Evolutionary conservation across 1,139 yeast genomes (phyloP).

Genomic region (Yamadazyma triangularis): DNA sequence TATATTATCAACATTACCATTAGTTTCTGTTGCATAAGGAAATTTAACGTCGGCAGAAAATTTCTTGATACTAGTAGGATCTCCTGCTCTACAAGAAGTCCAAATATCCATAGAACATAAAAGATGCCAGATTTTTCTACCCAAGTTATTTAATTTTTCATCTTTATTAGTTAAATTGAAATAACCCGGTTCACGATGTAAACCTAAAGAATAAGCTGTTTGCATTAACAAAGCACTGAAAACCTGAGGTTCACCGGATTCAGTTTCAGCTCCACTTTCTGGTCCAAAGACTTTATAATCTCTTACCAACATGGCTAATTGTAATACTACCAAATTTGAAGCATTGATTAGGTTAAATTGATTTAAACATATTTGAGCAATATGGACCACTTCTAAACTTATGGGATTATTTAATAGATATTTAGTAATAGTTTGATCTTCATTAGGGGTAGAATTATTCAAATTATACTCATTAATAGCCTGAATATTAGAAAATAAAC

Average conservation of each 20-base stretch:
- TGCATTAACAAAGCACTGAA: conserved; percentile 37
- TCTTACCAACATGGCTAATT: conserved; percentile 18
- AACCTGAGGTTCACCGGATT: conserved; percentile 46
- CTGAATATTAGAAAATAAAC: conserved; percentile 9
- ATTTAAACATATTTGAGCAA: conserved; percentile 32
- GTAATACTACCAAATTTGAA: background rate
- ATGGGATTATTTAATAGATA: conserved; percentile 11
- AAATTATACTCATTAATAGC: background rate
- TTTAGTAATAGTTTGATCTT: conserved; percentile 6
- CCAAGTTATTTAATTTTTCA: conserved; percentile 25
- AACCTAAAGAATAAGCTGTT: conserved; percentile 41
- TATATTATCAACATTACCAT: conserved; percentile 20
- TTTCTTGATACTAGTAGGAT: too few relatives aligned
- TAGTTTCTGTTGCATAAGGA: conserved; percentile 1
- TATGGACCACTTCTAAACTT: conserved; percentile 17
- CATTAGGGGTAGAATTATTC: background rate
- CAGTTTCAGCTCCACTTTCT: conserved; percentile 46
- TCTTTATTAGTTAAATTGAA: conserved; percentile 17
- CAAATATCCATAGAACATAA: conserved; percentile 14
- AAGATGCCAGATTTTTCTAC: conserved; percentile 40
- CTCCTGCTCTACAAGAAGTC: too few relatives aligned
- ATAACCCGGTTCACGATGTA: conserved; percentile 44
- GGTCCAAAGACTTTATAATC: conserved; percentile 39
- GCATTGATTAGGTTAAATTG: conserved; percentile 37
- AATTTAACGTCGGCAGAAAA: too few relatives aligned